These are phyloP conservation scores for Penicillium sp. DNA, from an alignment of 2,329 filamentous ascomycete genomes.

Conservation along the genomic window DNA sequence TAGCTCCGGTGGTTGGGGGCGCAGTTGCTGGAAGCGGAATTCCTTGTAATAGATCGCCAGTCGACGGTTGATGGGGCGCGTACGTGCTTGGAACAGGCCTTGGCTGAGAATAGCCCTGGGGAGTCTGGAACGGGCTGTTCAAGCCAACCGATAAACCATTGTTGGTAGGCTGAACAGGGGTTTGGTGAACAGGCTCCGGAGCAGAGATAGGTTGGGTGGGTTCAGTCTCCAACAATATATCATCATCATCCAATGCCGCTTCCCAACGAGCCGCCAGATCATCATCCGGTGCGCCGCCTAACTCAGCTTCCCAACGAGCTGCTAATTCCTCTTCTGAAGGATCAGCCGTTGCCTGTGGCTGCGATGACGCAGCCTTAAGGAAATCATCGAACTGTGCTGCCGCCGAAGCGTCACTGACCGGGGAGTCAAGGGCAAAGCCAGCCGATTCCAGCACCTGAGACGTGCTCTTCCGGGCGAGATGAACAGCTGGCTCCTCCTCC, in stretches of 20 bases:
- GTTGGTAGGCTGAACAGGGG: slow-evolving; percentile 22
- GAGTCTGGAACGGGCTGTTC: slow-evolving; percentile 31
- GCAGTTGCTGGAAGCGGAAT: slow-evolving; percentile 27
- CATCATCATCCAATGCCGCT: slow-evolving; percentile 63
- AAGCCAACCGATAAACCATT: slow-evolving; percentile 16
- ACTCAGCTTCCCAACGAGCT: slow-evolving; percentile 78
- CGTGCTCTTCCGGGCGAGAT: slow-evolving; percentile 68
- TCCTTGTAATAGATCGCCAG: slow-evolving; percentile 47
- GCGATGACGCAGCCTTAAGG: slow-evolving; percentile 23
- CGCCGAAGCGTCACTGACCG: slow-evolving; percentile 30
- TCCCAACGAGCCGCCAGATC: slow-evolving; percentile 70
- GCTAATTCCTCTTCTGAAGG: slow-evolving; percentile 62
- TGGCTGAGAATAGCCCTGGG: slow-evolving; percentile 22
- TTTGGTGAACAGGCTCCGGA: slow-evolving; percentile 23
- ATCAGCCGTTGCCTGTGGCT: slow-evolving; percentile 8
- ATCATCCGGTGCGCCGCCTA: slow-evolving; percentile 60
- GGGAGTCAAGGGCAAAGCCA: slow-evolving; percentile 35
- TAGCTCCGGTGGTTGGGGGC: slow-evolving; percentile 13
- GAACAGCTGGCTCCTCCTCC: slow-evolving; percentile 16
- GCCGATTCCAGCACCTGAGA: slow-evolving; percentile 62
- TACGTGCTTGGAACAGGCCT: slow-evolving; percentile 45
- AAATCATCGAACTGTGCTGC: slow-evolving; percentile 29
- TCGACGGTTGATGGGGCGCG: slow-evolving; percentile 52
- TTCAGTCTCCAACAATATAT: slow-evolving; percentile 74
- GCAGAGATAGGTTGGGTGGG: slow-evolving; percentile 25